A percentile compares a stretch with the other conserved stretches of the same genome.
phyloP scores from a whole-genome alignment of 2,329 filamentous ascomycete genomes.

The Epichloe bromicola region DNA sequence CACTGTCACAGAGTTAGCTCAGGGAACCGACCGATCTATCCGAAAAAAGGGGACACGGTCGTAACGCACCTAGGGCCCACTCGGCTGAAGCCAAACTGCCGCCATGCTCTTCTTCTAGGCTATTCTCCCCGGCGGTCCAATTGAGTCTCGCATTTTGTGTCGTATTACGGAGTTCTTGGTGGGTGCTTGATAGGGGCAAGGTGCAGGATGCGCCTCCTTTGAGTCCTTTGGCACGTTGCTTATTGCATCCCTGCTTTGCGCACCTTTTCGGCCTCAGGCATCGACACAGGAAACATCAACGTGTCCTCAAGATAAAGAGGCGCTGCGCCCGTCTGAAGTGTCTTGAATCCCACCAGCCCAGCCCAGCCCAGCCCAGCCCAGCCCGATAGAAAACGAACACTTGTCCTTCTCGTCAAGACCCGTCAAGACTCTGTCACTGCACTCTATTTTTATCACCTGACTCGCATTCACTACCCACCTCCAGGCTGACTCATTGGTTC shows the following conservation, averaged over 20 bases:
- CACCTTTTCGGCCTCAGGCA: constrained; percentile 20
- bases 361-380: not conserved
- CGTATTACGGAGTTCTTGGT: not conserved
- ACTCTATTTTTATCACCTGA: constrained; percentile 8
- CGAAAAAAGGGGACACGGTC: not conserved
- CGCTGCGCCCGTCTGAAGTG: not conserved
- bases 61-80: not conserved
- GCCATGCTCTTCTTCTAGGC: not conserved
- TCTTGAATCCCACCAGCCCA: not conserved
- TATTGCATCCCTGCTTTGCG: not conserved
- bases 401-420: constrained; percentile 8
- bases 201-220: not conserved
- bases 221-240: not conserved
- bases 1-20: too few relatives aligned
- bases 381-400: not conserved
- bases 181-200: not conserved
- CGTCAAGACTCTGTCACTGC: not conserved
- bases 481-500: constrained; percentile 11
- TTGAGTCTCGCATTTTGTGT: not conserved
- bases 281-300: constrained; percentile 12
- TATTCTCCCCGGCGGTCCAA: not conserved
- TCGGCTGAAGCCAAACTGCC: not conserved
- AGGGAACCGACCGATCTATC: too few relatives aligned
- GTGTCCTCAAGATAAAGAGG: constrained; percentile 17
- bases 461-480: constrained; percentile 9